Conservation (phyloP, 495 filamentous ascomycete species). For the Xylaria flabelliformis region DNA sequence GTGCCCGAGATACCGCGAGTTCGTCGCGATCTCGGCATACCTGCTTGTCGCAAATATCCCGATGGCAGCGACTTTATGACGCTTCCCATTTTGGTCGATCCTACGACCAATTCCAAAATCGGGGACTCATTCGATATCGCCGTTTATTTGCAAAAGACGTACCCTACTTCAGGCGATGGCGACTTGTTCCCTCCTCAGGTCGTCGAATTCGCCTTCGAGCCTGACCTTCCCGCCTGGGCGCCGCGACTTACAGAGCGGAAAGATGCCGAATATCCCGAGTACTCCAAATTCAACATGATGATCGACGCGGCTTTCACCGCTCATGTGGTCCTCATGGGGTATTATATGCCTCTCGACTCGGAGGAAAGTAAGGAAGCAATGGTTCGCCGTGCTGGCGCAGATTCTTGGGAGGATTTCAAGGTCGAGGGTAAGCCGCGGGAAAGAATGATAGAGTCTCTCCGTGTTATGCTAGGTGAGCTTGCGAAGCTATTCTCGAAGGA, state of each 20-base stretch:
- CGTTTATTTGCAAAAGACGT: constrained; percentile 59
- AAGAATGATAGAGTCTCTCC: constrained; percentile 46
- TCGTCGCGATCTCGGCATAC: constrained; percentile 52
- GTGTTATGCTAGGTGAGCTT: constrained; percentile 48
- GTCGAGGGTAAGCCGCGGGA: constrained; percentile 51
- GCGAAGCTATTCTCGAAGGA: constrained; percentile 50
- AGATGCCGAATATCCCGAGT: constrained; percentile 24
- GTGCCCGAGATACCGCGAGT: constrained; percentile 56
- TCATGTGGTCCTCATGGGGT: constrained; percentile 31
- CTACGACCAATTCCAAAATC: constrained; percentile 46
- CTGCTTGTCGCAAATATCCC: constrained; percentile 58
- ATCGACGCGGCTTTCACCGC: constrained; percentile 53
- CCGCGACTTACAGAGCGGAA: not conserved
- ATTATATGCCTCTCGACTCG: constrained; percentile 52
- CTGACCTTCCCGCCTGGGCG: constrained; percentile 3
- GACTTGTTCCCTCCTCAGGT: constrained; percentile 12
- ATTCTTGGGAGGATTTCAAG: constrained; percentile 55
- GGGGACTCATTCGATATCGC: constrained; percentile 71
- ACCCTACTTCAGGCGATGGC: constrained; percentile 44
- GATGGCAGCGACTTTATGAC: constrained; percentile 66
- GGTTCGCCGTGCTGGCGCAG: constrained; percentile 49
- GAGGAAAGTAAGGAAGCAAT: constrained; percentile 55
- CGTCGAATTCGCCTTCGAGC: not conserved
- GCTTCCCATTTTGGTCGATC: constrained; percentile 63
- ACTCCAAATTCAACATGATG: constrained; percentile 51